Evolutionary conservation across 1,284 basidiomycete genomes (phyloP), one percentile per base, ranked within the genome.

Genomic region (Sporisorium iseilematis-ciliati): DNA sequence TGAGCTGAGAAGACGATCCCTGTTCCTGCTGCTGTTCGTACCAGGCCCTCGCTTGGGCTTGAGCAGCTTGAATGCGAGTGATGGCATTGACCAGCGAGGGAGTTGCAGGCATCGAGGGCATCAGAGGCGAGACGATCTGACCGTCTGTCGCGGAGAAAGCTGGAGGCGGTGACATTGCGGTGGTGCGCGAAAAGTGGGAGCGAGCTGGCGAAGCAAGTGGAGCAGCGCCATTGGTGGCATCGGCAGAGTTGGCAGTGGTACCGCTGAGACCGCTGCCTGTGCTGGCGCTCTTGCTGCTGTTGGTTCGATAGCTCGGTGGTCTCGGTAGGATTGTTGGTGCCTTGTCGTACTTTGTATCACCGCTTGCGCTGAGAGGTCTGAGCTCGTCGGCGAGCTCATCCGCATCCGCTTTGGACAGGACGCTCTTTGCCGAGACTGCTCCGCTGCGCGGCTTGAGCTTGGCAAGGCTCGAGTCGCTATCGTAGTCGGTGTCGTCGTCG

Each of bases 61-160:
- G 80, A 25, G 80, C 80, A 3, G 57, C 59, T 57, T 82, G 80
- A 21, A 82, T 82, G 3, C 80, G 66, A 7, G 68, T 69, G 46
- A 82, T 81, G 12, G 80, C 80, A 38, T 82, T 82, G 26, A 82
- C 64, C 2, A 82, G 62, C 12, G 68, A 74, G 2, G 80, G 80
- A 20, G 80, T 82, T 3, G 80, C 80, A 0, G 77, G 70, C 8
- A 82, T 65, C 7, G 56, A 48, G 25, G 77, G 55, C 5, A 46
- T 31, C 16, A 63, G 14, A 2, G 57, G 53, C 10, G 64, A 49
- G 7, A 48, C 4, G 10, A 55, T 33, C 6, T 51, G 21, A 20
- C 49, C 42, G 5, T 35, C 49, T 11, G 65, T 26, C 2, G 49
- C 20, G 11, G 62, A 57, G 50, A 69, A 70, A 3, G 66, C 50